Evolutionary conservation across 257 asterid genomes (phyloP), one percentile per base, ranked within the genome.

Genomic region (Przewalskia tangutica): DNA sequence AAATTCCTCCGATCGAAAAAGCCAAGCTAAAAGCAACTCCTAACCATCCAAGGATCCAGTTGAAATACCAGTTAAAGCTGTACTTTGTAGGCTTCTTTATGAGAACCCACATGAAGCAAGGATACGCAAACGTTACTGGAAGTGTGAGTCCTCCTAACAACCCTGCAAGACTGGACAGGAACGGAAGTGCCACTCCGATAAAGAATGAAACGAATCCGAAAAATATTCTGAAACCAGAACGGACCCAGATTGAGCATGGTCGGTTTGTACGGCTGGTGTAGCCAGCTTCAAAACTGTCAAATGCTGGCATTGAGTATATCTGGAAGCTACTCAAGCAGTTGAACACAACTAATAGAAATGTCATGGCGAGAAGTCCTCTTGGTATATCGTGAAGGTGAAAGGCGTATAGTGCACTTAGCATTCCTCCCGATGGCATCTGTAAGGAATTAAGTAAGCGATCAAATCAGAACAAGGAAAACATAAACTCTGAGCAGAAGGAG

Each of bases 311-410:
- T 0, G 99, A 94, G 89, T 96, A 94, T 85, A 94, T 96, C 73
- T 94, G 99, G 92, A 96, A 96, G 87, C 99, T 96, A 85, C 99
- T 96, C 87, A 96, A 75, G 89, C 99, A 96, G 90, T 90, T 96
- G 92, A 96, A 94, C n/a, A 96, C 99, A 2, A 96, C 99, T 2
- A 94, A 92, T 66, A 96, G 96, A 77, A 96, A 96, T 13, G 98
- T 89, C 88, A 90, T 64, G 2, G 97, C 98, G 0, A 96, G 90
- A 62, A 96, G 92, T 40, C 97, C 98, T 51, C 97, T 86, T 8
- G 99, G 85, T 32, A 96, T 91, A 89, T 94, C 98, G 11, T 89
- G 98, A 50, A 88, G 87, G 85, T 96, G 98, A 64, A 93, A 96
- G 51, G 88, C 94, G 68, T 86, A 96, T 64, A 94, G 12, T 0